Percentiles rank a stretch among this genome's conserved stretches.
phyloP scores from a whole-genome alignment of 495 filamentous ascomycete genomes.

The Niebla homalea region DNA sequence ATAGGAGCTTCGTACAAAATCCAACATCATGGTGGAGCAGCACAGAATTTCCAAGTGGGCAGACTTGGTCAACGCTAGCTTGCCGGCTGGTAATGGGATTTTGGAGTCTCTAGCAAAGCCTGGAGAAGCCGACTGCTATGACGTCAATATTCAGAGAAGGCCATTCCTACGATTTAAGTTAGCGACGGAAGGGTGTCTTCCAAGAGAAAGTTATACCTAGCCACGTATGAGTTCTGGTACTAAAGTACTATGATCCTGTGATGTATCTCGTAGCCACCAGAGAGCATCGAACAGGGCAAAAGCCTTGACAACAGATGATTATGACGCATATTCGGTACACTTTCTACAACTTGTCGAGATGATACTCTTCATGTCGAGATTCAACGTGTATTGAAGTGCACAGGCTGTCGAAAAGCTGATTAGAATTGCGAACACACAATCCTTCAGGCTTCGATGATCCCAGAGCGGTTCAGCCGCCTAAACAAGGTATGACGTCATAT shows the following conservation, averaged over 20 bases:
- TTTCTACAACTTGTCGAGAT: too few relatives aligned
- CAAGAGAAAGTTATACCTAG: background rate
- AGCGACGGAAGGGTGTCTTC: background rate
- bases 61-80: background rate
- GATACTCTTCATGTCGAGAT: too few relatives aligned
- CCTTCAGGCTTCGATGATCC: too few relatives aligned
- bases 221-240: background rate
- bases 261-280: background rate
- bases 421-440: too few relatives aligned
- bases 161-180: background rate
- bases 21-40: background rate
- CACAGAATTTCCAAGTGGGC: background rate
- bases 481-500: too few relatives aligned
- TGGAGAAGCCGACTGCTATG: background rate
- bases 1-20: background rate
- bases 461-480: too few relatives aligned
- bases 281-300: too few relatives aligned
- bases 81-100: background rate
- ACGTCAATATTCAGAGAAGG: background rate
- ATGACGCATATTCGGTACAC: too few relatives aligned
- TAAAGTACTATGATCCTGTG: background rate
- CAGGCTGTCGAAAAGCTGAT: too few relatives aligned
- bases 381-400: too few relatives aligned
- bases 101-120: background rate
- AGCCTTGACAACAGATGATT: too few relatives aligned